phyloP scores from a whole-genome alignment of 2,329 filamentous ascomycete genomes.

The Mariannaea sp. region DNA sequence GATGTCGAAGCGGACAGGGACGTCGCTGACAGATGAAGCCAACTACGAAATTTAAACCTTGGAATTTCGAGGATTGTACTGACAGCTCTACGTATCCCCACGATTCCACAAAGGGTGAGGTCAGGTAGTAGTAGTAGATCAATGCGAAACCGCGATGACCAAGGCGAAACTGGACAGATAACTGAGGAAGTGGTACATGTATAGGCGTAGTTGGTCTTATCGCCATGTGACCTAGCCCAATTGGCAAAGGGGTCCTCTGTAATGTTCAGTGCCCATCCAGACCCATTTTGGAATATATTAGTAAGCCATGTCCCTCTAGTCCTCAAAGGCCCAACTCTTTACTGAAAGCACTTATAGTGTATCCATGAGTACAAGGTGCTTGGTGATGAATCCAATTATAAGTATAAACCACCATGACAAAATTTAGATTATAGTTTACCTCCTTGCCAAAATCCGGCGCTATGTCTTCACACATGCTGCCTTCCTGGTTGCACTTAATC shows the following conservation, averaged over 20 bases:
- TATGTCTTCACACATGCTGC: no score
- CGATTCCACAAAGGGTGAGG: conserved; percentile 14
- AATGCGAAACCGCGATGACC: conserved; percentile 16
- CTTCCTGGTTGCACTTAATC: no score
- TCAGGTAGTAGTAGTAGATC: conserved; percentile 1
- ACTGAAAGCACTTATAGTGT: no score
- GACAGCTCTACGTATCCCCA: conserved; percentile 22
- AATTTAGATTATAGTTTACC: no score
- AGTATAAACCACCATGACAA: no score
- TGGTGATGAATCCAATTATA: no score
- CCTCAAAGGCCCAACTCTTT: no score
- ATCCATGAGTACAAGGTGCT: no score
- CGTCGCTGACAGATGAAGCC: not conserved
- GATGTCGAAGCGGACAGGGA: not conserved
- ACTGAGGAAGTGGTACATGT: conserved; percentile 19
- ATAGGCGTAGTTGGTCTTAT: conserved; percentile 11
- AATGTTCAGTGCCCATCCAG: no score
- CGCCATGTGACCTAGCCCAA: conserved; percentile 32
- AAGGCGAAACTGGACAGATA: conserved; percentile 34
- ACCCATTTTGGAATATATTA: no score
- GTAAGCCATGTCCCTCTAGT: no score
- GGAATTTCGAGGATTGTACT: conserved; percentile 15
- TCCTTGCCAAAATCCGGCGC: no score
- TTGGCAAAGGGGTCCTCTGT: not conserved
- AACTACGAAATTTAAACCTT: conserved; percentile 10